phyloP scores from a whole-genome alignment of 768 basidiomycete species.

The Pleurotus salmoneostramineus region DNA sequence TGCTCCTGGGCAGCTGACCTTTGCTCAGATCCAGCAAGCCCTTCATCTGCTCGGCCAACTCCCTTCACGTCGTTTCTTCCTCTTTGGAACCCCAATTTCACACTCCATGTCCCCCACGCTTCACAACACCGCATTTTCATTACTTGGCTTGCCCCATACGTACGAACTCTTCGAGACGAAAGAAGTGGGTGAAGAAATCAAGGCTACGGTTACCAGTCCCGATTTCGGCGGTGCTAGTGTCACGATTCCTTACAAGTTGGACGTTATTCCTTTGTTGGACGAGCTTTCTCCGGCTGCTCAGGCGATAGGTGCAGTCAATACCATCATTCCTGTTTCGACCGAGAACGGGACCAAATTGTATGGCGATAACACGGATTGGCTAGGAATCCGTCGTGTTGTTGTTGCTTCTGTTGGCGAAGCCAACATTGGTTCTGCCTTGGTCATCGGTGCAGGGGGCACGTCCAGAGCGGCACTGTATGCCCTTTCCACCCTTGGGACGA shows the following conservation, averaged over 20 bases:
- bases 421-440: conserved; percentile 53
- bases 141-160: conserved; percentile 78
- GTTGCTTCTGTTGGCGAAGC: conserved; percentile 33
- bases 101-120: conserved; percentile 91
- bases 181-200: conserved; percentile 61
- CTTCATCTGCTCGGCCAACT: conserved; percentile 78
- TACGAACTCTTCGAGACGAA: conserved; percentile 80
- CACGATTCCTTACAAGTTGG: conserved; percentile 94
- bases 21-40: conserved; percentile 80
- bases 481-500: conserved; percentile 61
- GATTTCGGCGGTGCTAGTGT: conserved; percentile 95
- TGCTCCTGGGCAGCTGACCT: conserved; percentile 91
- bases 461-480: conserved; percentile 94
- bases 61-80: conserved; percentile 71
- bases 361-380: conserved; percentile 97
- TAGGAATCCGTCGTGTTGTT: conserved; percentile 71
- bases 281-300: conserved; percentile 75
- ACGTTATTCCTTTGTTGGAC: conserved; percentile 82
- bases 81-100: conserved; percentile 86
- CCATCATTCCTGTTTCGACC: conserved; percentile 58
- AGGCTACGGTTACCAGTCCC: conserved; percentile 52
- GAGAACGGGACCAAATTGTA: conserved; percentile 49
- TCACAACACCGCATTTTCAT: conserved; percentile 84
- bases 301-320: conserved; percentile 93
- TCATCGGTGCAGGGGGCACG: conserved; percentile 95